Evolutionary conservation across 2,329 filamentous ascomycete genomes (phyloP), one percentile per base, ranked within the genome.

Genomic region (Calonectria pseudoturangicola): DNA sequence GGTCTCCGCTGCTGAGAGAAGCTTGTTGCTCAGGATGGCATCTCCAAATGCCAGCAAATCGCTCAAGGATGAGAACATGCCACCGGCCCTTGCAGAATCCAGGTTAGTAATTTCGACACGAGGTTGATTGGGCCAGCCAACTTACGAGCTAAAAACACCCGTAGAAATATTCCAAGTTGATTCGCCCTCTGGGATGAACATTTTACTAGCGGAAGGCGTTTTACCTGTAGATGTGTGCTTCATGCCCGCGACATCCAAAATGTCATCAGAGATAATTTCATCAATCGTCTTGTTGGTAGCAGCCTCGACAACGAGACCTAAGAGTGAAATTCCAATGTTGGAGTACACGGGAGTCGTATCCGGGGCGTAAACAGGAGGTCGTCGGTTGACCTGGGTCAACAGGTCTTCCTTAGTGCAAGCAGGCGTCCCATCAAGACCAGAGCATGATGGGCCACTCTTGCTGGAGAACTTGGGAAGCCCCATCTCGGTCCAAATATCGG

Each of bases 281-380:
- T 81, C 78, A 21, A 86, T 85, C 0, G 84, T 74, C 58, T 83
- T 83, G 4, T 85, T 84, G 0, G 85, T 86, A 0, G 86, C 82
- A 7, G 83, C 83, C 71, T 89, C 86, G 0, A 90, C 80, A 0
- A 86, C 86, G 0, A 86, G 79, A 2, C 86, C 87, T 1, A 89
- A 83, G 2, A 89, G 70, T 1, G 84, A 79, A 25, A 87, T 87
- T 1, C 83, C 87, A 3, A 85, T 80, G 74, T 90, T 89, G 33
- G 88, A 87, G 77, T 91, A 91, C 3, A 84, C 81, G 0, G 88
- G 87, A 3, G 82, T 85, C 0, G 84, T 82, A 74, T 86, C 87
- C 0, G 88, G 84, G 0, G 80, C 76, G 64, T 86, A 88, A 1
- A 84, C 80, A 0, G 88, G 87, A 41, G 80, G 77, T 12, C 78